phyloP scores from a whole-genome alignment of 331 rosid species.

The Dryas integrifolia region DNA sequence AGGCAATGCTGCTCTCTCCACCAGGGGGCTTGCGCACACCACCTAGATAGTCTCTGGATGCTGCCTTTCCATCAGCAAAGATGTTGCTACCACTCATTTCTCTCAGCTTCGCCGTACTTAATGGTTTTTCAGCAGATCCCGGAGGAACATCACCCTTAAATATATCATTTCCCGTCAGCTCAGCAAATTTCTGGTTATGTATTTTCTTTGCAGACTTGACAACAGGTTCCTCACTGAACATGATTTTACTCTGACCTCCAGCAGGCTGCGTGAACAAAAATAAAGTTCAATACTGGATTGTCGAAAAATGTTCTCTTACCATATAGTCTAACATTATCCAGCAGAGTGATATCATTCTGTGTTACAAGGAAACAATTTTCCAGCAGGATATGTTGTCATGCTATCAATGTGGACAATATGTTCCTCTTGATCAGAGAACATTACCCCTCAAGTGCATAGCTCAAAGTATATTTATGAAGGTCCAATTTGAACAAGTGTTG shows the following conservation, averaged over 20 bases:
- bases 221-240: constrained; percentile 56
- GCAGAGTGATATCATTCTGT: neutral
- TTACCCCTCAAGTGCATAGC: neutral
- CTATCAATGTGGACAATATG: neutral
- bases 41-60: constrained; percentile 54
- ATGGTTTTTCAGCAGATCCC: constrained; percentile 57
- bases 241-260: constrained; percentile 65
- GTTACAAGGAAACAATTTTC: neutral
- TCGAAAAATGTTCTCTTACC: neutral
- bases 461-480: neutral
- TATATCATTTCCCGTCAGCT: constrained; percentile 75
- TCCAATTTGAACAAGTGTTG: too few relatives aligned
- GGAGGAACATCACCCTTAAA: constrained; percentile 61
- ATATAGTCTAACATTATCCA: neutral
- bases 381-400: neutral
- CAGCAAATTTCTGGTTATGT: constrained; percentile 73
- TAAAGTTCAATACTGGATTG: neutral
- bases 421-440: neutral
- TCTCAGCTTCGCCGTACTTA: constrained; percentile 68
- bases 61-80: constrained; percentile 74
- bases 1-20: constrained; percentile 78
- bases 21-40: constrained; percentile 85
- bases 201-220: constrained; percentile 55
- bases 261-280: constrained; percentile 50
- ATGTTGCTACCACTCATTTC: constrained; percentile 90